A percentile compares a stretch with the other conserved stretches of the same genome.
These are phyloP conservation scores for Coprinopsis cinerea DNA, from an alignment of 768 basidiomycete species.

Conservation along the genomic window DNA sequence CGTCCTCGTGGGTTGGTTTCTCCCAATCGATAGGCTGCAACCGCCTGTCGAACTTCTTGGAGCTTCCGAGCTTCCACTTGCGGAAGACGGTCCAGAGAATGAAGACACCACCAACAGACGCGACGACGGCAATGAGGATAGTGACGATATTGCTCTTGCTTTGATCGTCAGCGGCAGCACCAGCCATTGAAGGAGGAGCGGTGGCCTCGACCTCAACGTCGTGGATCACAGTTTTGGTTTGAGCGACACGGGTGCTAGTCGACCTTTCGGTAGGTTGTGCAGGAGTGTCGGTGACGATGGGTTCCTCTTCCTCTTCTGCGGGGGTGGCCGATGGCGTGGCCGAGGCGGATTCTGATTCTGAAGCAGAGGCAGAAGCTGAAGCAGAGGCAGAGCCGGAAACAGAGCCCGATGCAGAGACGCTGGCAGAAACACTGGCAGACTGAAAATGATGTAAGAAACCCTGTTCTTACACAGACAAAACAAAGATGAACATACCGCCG, in stretches of 20 bases:
- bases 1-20: slow-evolving; percentile 45
- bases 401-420: slow-evolving; percentile 3
- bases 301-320: background rate
- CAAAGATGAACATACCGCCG: too few species aligned
- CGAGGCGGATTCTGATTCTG: slow-evolving; percentile 15
- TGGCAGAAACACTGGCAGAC: slow-evolving; percentile 9
- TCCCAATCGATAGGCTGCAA: slow-evolving; percentile 83
- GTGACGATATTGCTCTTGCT: slow-evolving; percentile 44
- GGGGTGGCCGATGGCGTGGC: background rate
- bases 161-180: slow-evolving; percentile 20
- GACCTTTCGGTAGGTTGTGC: slow-evolving; percentile 11
- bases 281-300: background rate
- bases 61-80: slow-evolving; percentile 86
- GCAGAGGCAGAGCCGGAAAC: slow-evolving; percentile 13
- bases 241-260: slow-evolving; percentile 13
- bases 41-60: slow-evolving; percentile 74
- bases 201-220: slow-evolving; percentile 25
- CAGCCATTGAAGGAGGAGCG: slow-evolving; percentile 21
- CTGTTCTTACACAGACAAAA: too few species aligned
- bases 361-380: slow-evolving; percentile 15
- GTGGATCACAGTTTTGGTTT: slow-evolving; percentile 23
- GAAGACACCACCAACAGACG: slow-evolving; percentile 58
- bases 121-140: slow-evolving; percentile 63
- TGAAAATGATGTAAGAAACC: background rate
- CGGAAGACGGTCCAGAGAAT: slow-evolving; percentile 88